Percentiles rank a stretch among this genome's conserved stretches.
Evolutionary conservation across 257 asterid genomes (phyloP).

Genomic region (Anisodus acutangulus): DNA sequence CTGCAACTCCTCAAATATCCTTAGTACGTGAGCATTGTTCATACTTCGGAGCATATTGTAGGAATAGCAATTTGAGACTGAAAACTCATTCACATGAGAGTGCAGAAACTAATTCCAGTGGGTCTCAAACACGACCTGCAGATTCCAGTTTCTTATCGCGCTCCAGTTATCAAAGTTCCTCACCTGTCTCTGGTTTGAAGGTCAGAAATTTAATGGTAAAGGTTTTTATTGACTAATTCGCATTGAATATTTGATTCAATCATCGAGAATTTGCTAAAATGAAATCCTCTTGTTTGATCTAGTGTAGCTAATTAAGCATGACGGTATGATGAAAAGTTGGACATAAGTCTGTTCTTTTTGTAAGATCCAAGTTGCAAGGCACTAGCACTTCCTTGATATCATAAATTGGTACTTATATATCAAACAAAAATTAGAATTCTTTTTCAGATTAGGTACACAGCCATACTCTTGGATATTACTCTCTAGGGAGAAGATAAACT

Average conservation of each 20-base stretch:
- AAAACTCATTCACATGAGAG: conserved; percentile 48
- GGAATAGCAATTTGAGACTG: conserved; percentile 50
- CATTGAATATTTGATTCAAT: background rate
- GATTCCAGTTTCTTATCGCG: conserved; percentile 42
- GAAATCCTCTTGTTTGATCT: background rate
- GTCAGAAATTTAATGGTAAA: conserved; percentile 44
- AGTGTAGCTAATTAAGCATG: background rate
- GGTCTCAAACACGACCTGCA: conserved; percentile 40
- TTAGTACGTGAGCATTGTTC: conserved; percentile 75
- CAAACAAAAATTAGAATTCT: background rate
- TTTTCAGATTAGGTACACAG: conserved; percentile 2
- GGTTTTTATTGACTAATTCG: conserved; percentile 13
- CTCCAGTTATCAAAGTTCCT: conserved; percentile 46
- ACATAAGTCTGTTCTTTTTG: background rate
- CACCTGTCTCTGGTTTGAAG: conserved; percentile 63
- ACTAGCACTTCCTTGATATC: background rate
- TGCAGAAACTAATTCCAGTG: conserved; percentile 54
- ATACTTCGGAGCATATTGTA: conserved; percentile 89
- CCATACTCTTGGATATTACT: background rate
- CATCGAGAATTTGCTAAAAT: background rate
- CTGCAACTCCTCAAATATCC: conserved; percentile 89
- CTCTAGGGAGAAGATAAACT: too few species aligned
- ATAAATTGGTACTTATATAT: background rate
- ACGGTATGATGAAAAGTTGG: background rate
- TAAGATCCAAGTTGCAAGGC: background rate